These are phyloP conservation scores for Leccinum sublutescens DNA, from an alignment of 768 basidiomycete species.

Conservation along the genomic window DNA sequence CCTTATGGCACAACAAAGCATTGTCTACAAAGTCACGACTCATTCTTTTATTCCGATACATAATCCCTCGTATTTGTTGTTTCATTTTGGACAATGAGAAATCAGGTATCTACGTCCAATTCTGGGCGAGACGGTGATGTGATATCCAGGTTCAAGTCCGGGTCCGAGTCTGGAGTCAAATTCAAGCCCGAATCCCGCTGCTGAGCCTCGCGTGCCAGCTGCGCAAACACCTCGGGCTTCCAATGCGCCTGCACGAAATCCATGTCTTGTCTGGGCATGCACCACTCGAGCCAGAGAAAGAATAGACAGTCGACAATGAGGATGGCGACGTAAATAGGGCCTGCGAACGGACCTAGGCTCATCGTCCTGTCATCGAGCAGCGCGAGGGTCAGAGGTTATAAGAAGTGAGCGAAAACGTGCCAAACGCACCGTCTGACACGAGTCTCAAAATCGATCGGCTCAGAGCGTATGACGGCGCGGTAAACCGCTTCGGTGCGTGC, in stretches of 20 bases:
- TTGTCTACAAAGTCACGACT: not conserved
- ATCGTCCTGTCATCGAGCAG: constrained; percentile 53
- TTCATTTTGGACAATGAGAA: constrained; percentile 8
- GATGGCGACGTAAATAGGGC: constrained; percentile 86
- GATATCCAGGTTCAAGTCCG: not conserved
- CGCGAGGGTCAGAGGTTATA: not conserved
- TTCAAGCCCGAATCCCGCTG: not conserved
- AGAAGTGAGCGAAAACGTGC: not conserved
- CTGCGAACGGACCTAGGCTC: constrained; percentile 75
- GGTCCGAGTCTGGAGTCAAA: not conserved
- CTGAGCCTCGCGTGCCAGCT: constrained; percentile 12
- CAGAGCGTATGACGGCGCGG: constrained; percentile 55
- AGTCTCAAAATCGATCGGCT: constrained; percentile 70
- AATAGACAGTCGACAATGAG: constrained; percentile 88
- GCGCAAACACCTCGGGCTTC: constrained; percentile 38
- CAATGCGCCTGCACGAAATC: constrained; percentile 72
- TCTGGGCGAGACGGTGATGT: not conserved
- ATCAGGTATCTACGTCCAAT: not conserved
- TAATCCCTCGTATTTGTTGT: constrained; percentile 20
- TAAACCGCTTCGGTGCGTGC: constrained; percentile 85
- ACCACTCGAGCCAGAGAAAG: constrained; percentile 81
- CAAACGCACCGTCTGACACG: constrained; percentile 66
- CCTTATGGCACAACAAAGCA: not conserved
- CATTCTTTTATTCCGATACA: constrained; percentile 14
- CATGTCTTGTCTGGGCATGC: constrained; percentile 72